These are phyloP conservation scores for Botryotinia convoluta DNA, from an alignment of 2,329 filamentous ascomycete species.

Conservation along the genomic window DNA sequence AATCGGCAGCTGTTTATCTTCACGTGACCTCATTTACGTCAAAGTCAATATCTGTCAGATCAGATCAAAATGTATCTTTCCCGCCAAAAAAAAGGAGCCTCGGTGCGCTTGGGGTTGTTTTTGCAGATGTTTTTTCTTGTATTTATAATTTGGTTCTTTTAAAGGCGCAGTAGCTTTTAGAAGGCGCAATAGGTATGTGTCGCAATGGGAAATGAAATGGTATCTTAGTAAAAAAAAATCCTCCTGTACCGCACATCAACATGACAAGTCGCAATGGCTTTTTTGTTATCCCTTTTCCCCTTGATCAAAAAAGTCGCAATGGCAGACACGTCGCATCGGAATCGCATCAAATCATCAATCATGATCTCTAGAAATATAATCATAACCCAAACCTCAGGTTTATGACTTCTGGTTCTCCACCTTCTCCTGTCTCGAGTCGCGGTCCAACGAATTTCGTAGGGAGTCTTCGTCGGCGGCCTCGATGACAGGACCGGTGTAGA, in stretches of 20 bases:
- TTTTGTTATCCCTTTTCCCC: not conserved
- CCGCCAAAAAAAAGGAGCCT: not conserved
- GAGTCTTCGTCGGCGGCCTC: conserved; percentile 30
- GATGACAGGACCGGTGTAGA: conserved; percentile 48
- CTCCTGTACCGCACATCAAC: conserved; percentile 5
- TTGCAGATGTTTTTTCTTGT: not conserved
- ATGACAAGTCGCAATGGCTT: conserved; percentile 7
- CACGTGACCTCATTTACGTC: not conserved
- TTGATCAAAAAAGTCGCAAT: not conserved
- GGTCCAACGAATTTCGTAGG: conserved; percentile 8
- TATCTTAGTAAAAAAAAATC: conserved; percentile 4
- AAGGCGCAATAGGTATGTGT: conserved; percentile 6
- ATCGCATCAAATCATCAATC: conserved; percentile 17
- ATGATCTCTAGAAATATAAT: conserved; percentile 15
- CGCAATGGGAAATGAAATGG: conserved; percentile 16
- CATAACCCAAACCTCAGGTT: conserved; percentile 19
- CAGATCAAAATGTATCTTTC: not conserved
- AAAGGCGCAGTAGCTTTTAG: not conserved
- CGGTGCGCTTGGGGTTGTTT: not conserved
- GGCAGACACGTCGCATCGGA: conserved; percentile 13
- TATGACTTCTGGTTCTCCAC: conserved; percentile 10
- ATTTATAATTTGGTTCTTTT: not conserved
- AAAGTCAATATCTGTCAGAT: not conserved
- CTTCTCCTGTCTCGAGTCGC: conserved; percentile 19
- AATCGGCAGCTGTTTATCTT: not conserved